These are phyloP conservation scores for Parathielavia hyrcaniae DNA, from an alignment of 495 filamentous ascomycete genomes.

Conservation along the genomic window DNA sequence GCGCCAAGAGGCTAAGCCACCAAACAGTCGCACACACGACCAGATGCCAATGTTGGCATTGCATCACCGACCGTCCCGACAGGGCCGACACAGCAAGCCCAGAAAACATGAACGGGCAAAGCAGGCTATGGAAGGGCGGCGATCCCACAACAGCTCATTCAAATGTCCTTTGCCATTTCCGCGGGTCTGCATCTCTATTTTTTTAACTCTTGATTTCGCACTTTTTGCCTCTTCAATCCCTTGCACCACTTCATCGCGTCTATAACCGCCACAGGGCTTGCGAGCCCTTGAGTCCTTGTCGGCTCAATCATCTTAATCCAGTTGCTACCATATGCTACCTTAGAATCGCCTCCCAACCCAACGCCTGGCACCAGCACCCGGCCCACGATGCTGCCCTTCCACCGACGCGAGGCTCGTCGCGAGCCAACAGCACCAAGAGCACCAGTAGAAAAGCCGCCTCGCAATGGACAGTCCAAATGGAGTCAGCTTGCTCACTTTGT, in stretches of 20 bases:
- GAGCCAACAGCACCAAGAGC: not conserved
- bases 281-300: no score
- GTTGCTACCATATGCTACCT: not conserved
- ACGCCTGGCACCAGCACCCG: not conserved
- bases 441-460: not conserved
- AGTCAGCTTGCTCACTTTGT: slow-evolving; percentile 6
- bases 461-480: no score
- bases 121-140: not conserved
- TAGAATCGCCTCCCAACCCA: not conserved
- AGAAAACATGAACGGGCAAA: not conserved
- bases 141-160: not conserved
- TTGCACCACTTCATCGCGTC: not conserved
- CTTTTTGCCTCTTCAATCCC: not conserved
- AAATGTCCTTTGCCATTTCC: not conserved
- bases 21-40: no score
- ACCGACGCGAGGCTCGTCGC: slow-evolving; percentile 4
- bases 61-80: not conserved
- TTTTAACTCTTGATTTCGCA: not conserved
- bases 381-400: slow-evolving; percentile 10
- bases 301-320: not conserved
- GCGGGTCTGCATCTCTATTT: not conserved
- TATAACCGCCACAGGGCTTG: not conserved
- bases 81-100: no score
- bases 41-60: not conserved
- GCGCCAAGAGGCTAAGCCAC: no score